These are phyloP conservation scores for Lunularia cruciata DNA, from an alignment of 225 moss, liverwort and hornwort genomes.

Conservation along the genomic window DNA sequence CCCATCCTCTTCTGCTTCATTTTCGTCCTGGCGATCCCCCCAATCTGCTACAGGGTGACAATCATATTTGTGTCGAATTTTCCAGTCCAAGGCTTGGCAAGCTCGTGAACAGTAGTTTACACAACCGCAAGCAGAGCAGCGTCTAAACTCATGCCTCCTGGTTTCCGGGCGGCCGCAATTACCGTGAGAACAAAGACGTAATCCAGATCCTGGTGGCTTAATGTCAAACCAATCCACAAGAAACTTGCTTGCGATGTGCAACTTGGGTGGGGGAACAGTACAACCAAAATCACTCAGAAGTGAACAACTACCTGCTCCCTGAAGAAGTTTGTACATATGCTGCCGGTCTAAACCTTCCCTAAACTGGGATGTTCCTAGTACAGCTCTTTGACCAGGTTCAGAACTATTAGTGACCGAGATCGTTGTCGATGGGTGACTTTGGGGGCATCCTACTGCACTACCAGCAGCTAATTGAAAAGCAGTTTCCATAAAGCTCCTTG, in stretches of 20 bases:
- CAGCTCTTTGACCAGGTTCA: constrained; percentile 2
- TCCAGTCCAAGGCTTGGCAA: constrained; percentile 54
- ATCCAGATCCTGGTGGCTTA: constrained; percentile 28
- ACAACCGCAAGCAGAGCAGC: constrained; percentile 50
- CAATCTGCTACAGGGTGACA: constrained; percentile 48
- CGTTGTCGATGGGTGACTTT: constrained; percentile 9
- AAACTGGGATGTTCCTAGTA: not conserved
- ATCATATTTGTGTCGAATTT: constrained; percentile 46
- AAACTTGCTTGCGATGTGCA: constrained; percentile 45
- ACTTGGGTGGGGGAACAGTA: constrained; percentile 35
- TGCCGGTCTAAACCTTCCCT: constrained; percentile 29
- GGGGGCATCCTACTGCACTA: constrained; percentile 15
- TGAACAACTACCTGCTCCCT: constrained; percentile 35
- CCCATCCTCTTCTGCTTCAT: constrained; percentile 40
- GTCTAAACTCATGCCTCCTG: constrained; percentile 45
- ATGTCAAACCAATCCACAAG: constrained; percentile 45
- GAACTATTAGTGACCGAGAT: not conserved
- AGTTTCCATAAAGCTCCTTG: constrained; percentile 26
- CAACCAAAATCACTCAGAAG: constrained; percentile 49
- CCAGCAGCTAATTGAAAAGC: constrained; percentile 9
- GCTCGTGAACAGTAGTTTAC: constrained; percentile 53
- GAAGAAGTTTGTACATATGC: constrained; percentile 34
- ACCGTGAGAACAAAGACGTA: constrained; percentile 46
- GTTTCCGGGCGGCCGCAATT: constrained; percentile 54
- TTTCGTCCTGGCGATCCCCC: constrained; percentile 45